Evolutionary conservation across 1,284 basidiomycete genomes (phyloP).

Genomic region (Heterobasidion parviporum): DNA sequence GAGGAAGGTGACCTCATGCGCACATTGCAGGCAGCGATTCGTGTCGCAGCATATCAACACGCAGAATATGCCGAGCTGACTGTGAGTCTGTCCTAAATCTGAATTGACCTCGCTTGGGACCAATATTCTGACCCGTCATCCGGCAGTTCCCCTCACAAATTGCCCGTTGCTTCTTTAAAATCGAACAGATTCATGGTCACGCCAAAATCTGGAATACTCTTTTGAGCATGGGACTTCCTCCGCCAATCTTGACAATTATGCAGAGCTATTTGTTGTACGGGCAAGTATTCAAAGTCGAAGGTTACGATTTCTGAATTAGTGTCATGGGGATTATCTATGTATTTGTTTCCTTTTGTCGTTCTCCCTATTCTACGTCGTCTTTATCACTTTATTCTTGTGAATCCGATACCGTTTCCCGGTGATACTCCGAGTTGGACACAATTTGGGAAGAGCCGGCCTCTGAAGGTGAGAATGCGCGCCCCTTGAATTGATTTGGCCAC

Average conservation of each 20-base stretch:
- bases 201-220: slow-evolving; percentile 93
- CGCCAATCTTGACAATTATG: slow-evolving; percentile 81
- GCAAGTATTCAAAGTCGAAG: slow-evolving; percentile 75
- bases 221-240: slow-evolving; percentile 87
- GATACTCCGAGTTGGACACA: no score
- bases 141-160: slow-evolving; percentile 84
- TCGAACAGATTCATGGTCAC: slow-evolving; percentile 91
- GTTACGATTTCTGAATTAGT: slow-evolving; percentile 55
- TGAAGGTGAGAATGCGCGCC: no score
- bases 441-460: no score
- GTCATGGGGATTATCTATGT: neutral
- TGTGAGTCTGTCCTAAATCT: slow-evolving; percentile 33
- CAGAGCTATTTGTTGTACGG: slow-evolving; percentile 77
- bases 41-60: slow-evolving; percentile 89
- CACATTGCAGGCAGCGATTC: slow-evolving; percentile 85
- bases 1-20: slow-evolving; percentile 90
- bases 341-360: neutral
- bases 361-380: neutral
- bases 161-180: slow-evolving; percentile 84
- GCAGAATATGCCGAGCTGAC: slow-evolving; percentile 81
- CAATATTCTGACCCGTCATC: neutral
- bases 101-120: neutral
- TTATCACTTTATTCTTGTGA: neutral
- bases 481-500: no score
- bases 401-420: no score